Conservation (phyloP, 768 basidiomycete genomes). For the Boletus subparvulus region DNA sequence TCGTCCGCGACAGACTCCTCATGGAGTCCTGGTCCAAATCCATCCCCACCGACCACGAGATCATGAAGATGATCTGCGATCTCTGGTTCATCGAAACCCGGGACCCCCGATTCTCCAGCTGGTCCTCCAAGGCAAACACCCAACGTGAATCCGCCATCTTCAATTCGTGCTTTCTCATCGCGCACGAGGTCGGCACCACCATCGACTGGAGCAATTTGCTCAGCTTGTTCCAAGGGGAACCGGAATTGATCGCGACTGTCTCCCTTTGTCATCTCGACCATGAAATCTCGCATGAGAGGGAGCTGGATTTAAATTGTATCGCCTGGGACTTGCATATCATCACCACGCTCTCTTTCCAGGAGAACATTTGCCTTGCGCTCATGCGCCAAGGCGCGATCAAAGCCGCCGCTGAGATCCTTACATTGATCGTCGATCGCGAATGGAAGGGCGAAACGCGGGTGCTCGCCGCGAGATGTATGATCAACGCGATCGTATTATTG, state of each 20-base stretch:
- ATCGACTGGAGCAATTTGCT: conserved; percentile 28
- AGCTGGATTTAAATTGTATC: conserved; percentile 24
- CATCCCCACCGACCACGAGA: conserved; percentile 23
- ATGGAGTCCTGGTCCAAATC: conserved; percentile 25
- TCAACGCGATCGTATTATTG: conserved; percentile 20
- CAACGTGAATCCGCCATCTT: conserved; percentile 33
- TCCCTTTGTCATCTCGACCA: conserved; percentile 27
- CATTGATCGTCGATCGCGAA: conserved; percentile 11
- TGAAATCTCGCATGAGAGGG: conserved; percentile 18
- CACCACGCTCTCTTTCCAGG: conserved; percentile 19
- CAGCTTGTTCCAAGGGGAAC: conserved; percentile 19
- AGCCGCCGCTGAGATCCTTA: conserved; percentile 23
- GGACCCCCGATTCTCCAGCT: conserved; percentile 25
- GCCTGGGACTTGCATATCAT: conserved; percentile 33
- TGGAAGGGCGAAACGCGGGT: conserved; percentile 13
- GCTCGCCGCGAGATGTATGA: conserved; percentile 22
- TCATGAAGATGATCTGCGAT: conserved; percentile 30
- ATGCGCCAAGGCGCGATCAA: conserved; percentile 26
- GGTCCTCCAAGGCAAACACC: conserved; percentile 2
- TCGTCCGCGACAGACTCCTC: conserved; percentile 25
- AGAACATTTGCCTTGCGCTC: conserved; percentile 17
- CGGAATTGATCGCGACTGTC: conserved; percentile 17
- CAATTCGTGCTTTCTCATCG: conserved; percentile 29
- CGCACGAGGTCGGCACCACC: conserved; percentile 17
- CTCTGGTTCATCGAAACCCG: conserved; percentile 29